Percentiles rank a stretch among this genome's conserved stretches.
Evolutionary conservation across 805 yeast species (phyloP).

Genomic region (Pichia deserticola): DNA sequence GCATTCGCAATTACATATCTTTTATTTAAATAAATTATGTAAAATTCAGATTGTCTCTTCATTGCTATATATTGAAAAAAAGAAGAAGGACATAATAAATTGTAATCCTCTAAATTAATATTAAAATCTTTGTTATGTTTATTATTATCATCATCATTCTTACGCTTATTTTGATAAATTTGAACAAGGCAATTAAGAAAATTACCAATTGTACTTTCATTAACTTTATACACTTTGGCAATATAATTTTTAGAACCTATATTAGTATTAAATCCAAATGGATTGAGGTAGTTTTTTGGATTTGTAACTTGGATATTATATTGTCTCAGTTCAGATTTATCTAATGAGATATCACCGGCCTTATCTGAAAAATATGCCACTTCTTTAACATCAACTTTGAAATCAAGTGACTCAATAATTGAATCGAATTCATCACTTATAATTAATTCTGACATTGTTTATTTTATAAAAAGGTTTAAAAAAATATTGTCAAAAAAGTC

Average conservation of each 20-base stretch:
- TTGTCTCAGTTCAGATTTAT: not conserved
- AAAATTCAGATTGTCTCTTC: conserved; percentile 5
- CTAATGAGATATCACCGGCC: not conserved
- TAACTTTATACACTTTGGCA: conserved; percentile 3
- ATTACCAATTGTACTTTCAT: conserved; percentile 6
- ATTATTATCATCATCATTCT: not conserved
- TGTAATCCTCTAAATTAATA: not conserved
- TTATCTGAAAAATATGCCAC: conserved; percentile 6
- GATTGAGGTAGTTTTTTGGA: not conserved
- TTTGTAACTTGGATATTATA: not conserved
- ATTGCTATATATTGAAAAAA: conserved; percentile 12
- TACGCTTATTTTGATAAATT: not conserved
- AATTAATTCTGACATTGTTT: not conserved
- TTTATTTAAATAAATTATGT: conserved; percentile 2
- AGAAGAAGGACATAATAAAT: conserved; percentile 9
- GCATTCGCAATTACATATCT: conserved; percentile 8
- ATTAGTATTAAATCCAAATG: conserved; percentile 8
- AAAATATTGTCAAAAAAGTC: too few relatives aligned
- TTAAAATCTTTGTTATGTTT: not conserved
- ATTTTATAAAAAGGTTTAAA: too few relatives aligned
- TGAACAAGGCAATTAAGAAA: not conserved
- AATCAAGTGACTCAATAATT: not conserved
- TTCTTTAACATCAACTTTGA: not conserved
- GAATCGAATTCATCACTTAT: not conserved
- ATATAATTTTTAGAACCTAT: conserved; percentile 5